phyloP scores from a whole-genome alignment of 495 filamentous ascomycete species.

The Neurospora sublineolata region DNA sequence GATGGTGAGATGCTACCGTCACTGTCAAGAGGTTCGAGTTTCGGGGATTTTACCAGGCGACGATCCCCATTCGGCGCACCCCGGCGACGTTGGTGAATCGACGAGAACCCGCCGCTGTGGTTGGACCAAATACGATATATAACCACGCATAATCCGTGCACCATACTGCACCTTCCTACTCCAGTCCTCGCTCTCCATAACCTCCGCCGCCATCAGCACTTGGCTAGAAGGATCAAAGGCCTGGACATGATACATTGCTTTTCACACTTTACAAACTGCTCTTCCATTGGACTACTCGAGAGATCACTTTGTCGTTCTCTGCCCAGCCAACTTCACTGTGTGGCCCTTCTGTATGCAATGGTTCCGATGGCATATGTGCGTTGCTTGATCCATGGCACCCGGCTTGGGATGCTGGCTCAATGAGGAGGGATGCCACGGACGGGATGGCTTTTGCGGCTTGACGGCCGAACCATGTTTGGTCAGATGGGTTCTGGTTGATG shows the following conservation, averaged over 20 bases:
- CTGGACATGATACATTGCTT: neutral
- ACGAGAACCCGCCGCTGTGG: neutral
- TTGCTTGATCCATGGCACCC: neutral
- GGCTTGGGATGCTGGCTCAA: neutral
- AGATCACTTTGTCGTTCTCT: neutral
- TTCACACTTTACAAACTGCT: neutral
- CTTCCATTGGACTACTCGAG: neutral
- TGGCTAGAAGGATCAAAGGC: neutral
- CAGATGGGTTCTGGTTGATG: neutral
- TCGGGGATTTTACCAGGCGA: neutral
- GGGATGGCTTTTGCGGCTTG: neutral
- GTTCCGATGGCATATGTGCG: neutral
- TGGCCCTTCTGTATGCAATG: neutral
- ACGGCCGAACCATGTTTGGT: neutral
- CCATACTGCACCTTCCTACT: neutral
- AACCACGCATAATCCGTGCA: neutral
- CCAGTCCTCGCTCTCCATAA: neutral
- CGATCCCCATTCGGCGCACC: neutral
- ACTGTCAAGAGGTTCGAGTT: neutral
- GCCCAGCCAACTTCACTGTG: neutral
- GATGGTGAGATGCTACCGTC: neutral
- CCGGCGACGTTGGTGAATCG: neutral
- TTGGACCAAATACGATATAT: neutral
- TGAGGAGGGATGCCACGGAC: neutral
- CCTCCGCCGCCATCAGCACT: neutral